Percentiles rank a stretch among this genome's conserved stretches.
Conservation (phyloP, 2,329 filamentous ascomycete species). For the Fusarium sp. region DNA sequence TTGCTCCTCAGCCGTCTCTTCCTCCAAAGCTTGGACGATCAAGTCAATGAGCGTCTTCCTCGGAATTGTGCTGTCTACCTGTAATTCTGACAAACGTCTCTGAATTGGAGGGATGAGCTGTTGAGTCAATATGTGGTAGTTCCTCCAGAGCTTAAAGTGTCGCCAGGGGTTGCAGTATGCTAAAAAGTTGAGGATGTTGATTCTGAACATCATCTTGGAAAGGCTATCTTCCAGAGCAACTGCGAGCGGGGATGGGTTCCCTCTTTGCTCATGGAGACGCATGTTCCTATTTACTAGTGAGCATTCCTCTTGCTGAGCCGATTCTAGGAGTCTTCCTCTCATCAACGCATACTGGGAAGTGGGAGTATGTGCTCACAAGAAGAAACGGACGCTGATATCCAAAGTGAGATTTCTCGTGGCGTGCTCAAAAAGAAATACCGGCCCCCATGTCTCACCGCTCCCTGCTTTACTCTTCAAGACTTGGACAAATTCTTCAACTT, state of each 20-base stretch:
- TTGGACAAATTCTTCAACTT: conserved; percentile 49
- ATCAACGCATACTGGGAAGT: not conserved
- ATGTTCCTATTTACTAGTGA: conserved; percentile 7
- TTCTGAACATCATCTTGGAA: conserved; percentile 14
- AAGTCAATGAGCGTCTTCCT: conserved; percentile 32
- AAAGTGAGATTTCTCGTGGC: conserved; percentile 52
- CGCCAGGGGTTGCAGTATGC: conserved; percentile 29
- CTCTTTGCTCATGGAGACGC: conserved; percentile 25
- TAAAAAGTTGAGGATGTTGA: conserved; percentile 17
- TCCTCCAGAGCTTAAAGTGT: conserved; percentile 27
- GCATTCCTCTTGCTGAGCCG: not conserved
- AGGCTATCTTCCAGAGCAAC: conserved; percentile 23
- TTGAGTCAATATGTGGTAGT: conserved; percentile 22
- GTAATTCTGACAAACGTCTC: conserved; percentile 10
- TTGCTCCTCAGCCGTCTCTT: conserved; percentile 8
- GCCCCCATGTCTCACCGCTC: conserved; percentile 7
- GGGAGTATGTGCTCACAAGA: conserved; percentile 39
- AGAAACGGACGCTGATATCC: conserved; percentile 52
- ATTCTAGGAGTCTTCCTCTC: not conserved
- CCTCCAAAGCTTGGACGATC: conserved; percentile 17
- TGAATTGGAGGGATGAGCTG: conserved; percentile 12
- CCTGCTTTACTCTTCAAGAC: conserved; percentile 21
- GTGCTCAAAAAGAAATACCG: conserved; percentile 46
- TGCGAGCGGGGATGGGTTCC: conserved; percentile 5
- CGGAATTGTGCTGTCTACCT: not conserved